phyloP scores from a whole-genome alignment of 2,329 filamentous ascomycete species.

The Alternaria panax region DNA sequence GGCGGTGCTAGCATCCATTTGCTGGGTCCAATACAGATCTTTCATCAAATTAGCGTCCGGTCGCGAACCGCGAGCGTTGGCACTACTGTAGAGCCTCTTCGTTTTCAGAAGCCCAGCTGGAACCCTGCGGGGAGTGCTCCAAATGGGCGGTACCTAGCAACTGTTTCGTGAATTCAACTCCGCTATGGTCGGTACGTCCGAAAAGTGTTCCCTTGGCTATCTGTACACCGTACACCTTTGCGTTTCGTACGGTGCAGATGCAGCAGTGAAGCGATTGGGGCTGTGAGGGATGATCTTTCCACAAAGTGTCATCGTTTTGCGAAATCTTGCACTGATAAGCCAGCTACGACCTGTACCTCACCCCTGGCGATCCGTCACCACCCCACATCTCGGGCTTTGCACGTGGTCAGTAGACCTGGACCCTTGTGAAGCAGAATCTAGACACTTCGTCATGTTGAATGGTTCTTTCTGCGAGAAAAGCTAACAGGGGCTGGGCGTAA shows the following conservation, averaged over 20 bases:
- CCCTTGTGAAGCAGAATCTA: constrained; percentile 17
- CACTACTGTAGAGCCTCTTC: constrained; percentile 13
- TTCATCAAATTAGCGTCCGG: constrained; percentile 10
- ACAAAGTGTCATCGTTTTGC: constrained; percentile 1
- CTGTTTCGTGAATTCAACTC: constrained; percentile 3
- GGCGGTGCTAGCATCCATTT: constrained; percentile 20
- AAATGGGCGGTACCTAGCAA: neutral
- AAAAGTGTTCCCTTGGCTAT: neutral
- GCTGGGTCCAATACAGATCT: constrained; percentile 12
- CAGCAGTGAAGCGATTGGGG: constrained; percentile 21
- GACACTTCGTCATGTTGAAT: constrained; percentile 19
- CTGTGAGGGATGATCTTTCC: constrained; percentile 26
- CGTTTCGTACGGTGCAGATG: neutral
- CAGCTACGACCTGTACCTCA: neutral
- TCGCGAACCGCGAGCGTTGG: constrained; percentile 2
- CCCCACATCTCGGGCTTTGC: constrained; percentile 13
- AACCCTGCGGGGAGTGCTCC: constrained; percentile 7
- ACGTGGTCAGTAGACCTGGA: constrained; percentile 4
- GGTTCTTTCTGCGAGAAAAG: neutral
- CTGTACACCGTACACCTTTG: neutral
- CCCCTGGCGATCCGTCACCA: constrained; percentile 16
- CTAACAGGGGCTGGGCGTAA: constrained; percentile 1
- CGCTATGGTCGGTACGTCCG: neutral
- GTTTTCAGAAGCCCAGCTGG: constrained; percentile 1
- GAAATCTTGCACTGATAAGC: constrained; percentile 7